Evolutionary conservation across 2,329 filamentous ascomycete species (phyloP), one percentile per base, ranked within the genome.

Genomic region (Emydomyces testavorans): DNA sequence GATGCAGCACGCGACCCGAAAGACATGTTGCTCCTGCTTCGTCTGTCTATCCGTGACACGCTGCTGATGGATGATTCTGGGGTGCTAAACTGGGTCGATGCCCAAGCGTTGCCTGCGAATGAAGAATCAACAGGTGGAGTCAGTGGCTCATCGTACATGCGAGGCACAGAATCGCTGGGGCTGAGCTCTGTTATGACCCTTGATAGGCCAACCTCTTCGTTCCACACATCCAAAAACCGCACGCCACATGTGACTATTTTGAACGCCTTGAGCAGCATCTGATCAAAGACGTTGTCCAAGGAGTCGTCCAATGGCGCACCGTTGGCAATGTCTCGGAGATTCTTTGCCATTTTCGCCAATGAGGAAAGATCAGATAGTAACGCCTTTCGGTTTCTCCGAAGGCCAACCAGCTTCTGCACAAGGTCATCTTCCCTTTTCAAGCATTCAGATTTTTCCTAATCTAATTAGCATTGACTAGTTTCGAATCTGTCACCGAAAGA

Each of bases 251-350:
- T 90, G n/a, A 94, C 85, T 45, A 96, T 88, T 61, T 85, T 88
- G 71, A 94, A 96, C 0, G 89, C 89, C 64, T 89, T 92, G 46
- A 94, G 70, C 20, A 96, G 84, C 78, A 96, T 87, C 62, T 94
- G 85, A 60, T 96, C 90, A 49, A 95, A 78, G 49, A 90, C 78
- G 15, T 59, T 61, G 38, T 67, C 63, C n/a, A 70, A 58, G 26
- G 65, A 64, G 23, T 70, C 64, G 23, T 68, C 62, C 11, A 60
- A 53, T 0, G 63, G 58, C 7, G 35, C 65, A 55, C 72, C 71
- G 50, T 70, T 73, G 50, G 85, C 79, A 53, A 78, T 74, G 58
- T 89, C 86, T 64, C 90, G 87, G 54, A 98, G 71, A 41, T 78
- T 77, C 66, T 94, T 95, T 15, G 86, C 85, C 1, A 83, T 83